Evolutionary conservation across 2,329 filamentous ascomycete species (phyloP).

Genomic region (Fusarium nelsonii): DNA sequence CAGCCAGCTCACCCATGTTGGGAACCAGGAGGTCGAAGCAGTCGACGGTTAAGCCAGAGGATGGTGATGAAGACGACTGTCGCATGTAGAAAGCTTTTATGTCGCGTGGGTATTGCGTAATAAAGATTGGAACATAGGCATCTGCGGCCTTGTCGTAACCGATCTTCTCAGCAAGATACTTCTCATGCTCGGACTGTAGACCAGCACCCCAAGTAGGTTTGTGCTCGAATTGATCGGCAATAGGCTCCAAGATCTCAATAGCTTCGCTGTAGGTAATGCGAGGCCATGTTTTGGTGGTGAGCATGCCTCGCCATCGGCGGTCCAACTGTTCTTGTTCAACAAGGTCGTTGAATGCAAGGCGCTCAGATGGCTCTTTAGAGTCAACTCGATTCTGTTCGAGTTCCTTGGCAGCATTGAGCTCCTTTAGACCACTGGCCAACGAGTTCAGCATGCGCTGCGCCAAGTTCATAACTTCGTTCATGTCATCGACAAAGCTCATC

Average conservation of each 20-base stretch:
- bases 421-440: conserved; percentile 56
- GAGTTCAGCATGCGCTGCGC: conserved; percentile 81
- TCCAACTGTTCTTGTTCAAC: conserved; percentile 63
- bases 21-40: conserved; percentile 93
- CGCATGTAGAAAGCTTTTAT: conserved; percentile 89
- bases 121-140: conserved; percentile 78
- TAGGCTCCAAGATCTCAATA: conserved; percentile 73
- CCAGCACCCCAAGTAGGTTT: conserved; percentile 77
- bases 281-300: conserved; percentile 71
- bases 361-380: conserved; percentile 56
- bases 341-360: conserved; percentile 59
- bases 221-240: conserved; percentile 73
- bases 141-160: conserved; percentile 63
- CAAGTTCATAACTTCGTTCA: conserved; percentile 80
- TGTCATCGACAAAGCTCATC: conserved; percentile 78
- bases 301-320: conserved; percentile 79
- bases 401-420: conserved; percentile 60
- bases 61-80: conserved; percentile 50
- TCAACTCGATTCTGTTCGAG: conserved; percentile 55
- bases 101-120: conserved; percentile 89
- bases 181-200: conserved; percentile 93
- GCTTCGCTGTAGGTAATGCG: conserved; percentile 87
- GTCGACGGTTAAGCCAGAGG: conserved; percentile 72
- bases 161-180: conserved; percentile 79
- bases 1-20: conserved; percentile 86